phyloP scores from a whole-genome alignment of 2,329 filamentous ascomycete species.

The Colletotrichum zoysiae region DNA sequence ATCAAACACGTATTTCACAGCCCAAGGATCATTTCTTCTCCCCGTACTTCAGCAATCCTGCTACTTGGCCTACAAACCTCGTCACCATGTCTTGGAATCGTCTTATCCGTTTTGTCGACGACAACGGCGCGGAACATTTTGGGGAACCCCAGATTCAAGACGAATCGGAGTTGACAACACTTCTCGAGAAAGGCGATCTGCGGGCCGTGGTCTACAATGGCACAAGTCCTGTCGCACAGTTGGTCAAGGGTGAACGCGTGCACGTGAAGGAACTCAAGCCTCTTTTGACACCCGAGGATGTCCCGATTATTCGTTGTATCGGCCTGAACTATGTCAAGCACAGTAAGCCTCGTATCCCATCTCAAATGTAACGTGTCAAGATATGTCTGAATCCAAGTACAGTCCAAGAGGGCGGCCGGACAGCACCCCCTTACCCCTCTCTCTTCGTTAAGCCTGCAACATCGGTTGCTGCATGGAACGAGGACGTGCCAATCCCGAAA shows the following conservation, averaged over 20 bases:
- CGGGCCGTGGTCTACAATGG: slow-evolving; percentile 50
- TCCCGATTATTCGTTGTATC: slow-evolving; percentile 53
- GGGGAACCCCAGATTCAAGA: slow-evolving; percentile 49
- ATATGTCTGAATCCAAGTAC: neutral
- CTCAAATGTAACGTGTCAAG: neutral
- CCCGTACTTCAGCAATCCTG: neutral
- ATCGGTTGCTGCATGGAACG: slow-evolving; percentile 52
- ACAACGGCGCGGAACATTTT: slow-evolving; percentile 50
- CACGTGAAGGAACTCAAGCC: slow-evolving; percentile 50
- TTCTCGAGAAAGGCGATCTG: slow-evolving; percentile 45
- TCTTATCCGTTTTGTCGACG: slow-evolving; percentile 53
- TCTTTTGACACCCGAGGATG: slow-evolving; percentile 49
- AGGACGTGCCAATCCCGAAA: slow-evolving; percentile 59
- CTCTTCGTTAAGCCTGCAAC: slow-evolving; percentile 65
- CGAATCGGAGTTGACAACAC: slow-evolving; percentile 46
- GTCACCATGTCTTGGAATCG: slow-evolving; percentile 46
- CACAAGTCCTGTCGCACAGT: slow-evolving; percentile 44
- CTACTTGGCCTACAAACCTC: neutral
- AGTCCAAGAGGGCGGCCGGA: slow-evolving; percentile 66
- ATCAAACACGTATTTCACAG: neutral
- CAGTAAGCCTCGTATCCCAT: slow-evolving; percentile 45
- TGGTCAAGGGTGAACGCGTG: slow-evolving; percentile 47
- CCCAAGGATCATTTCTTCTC: neutral
- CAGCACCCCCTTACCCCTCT: slow-evolving; percentile 61
- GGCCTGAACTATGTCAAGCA: slow-evolving; percentile 54